phyloP scores from a whole-genome alignment of 306 rosid genomes.

The Luffa aegyptiaca region DNA sequence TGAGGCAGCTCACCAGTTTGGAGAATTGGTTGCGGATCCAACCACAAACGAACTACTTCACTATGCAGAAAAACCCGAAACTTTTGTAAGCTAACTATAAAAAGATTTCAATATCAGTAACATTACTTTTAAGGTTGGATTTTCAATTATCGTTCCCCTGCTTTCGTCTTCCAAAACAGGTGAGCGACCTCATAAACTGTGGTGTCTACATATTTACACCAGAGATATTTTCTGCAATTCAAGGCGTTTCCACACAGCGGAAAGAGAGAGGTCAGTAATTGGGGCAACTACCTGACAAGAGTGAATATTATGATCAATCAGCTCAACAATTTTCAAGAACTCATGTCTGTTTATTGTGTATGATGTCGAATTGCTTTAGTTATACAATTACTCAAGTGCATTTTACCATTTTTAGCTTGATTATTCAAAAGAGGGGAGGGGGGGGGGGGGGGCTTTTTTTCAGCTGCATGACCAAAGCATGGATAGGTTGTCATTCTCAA shows the following conservation, averaged over 20 bases:
- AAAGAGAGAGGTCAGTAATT: slow-evolving; percentile 60
- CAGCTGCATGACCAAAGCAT: neutral
- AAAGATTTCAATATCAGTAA: slow-evolving; percentile 5
- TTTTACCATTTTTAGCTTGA: neutral
- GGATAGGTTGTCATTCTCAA: neutral
- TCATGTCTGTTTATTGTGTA: neutral
- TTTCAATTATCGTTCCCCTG: neutral
- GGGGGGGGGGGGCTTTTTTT: neutral
- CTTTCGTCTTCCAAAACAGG: slow-evolving; percentile 40
- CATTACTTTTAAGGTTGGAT: neutral
- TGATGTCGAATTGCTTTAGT: neutral
- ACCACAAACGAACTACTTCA: slow-evolving; percentile 78
- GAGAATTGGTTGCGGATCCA: slow-evolving; percentile 92
- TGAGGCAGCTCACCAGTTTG: slow-evolving; percentile 73
- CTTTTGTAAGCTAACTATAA: slow-evolving; percentile 55
- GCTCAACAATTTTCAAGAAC: neutral
- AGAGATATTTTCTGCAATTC: slow-evolving; percentile 61
- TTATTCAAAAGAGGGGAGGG: too few relatives aligned
- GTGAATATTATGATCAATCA: neutral
- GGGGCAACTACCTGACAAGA: too few relatives aligned
- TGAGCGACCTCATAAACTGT: slow-evolving; percentile 79
- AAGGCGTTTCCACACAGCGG: slow-evolving; percentile 67
- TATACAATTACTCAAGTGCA: neutral
- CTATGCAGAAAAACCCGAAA: slow-evolving; percentile 94
- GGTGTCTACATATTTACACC: slow-evolving; percentile 93